Base-by-base conservation (phyloP, 2,329 filamentous ascomycete species). In the Chlorencoelia australis region DNA sequence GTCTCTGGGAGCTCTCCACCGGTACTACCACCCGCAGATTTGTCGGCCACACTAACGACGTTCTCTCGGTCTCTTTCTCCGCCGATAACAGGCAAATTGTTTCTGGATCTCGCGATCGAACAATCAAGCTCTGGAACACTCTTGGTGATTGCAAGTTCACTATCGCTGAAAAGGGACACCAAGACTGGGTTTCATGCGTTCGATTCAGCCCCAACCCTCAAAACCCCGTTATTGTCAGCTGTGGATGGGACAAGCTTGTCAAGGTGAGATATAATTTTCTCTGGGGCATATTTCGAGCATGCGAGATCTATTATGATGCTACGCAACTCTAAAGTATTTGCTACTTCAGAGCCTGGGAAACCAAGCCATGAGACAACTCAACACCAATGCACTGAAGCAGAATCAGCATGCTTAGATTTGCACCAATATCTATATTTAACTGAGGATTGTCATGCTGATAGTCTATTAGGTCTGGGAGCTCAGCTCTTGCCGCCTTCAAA, bases 81-180 rank as follows among this genome's bases (percentile, higher is more conserved):
- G 91, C 91, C 79, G 91, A 98, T 77, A 96, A 96, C 84, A 84
- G 91, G 65, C 91, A 96, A 78, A 96, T 98, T 69, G 91, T 96
- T 60, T 96, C 91, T 54, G 91, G 88, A 55, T 96, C 91, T 51
- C 88, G 91, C 67, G 91, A 98, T 76, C 82, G 87, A 66, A 86
- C 84, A 62, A 96, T 98, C 79, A 98, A 96, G 85, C 82, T 98
- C 60, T 98, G 91, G 91, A 98, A 98, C 79, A 98, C 91, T 59
- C 86, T 98, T 54, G 91, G 91, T 71, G 91, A 98, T 80, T 98
- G 91, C 88, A 98, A 98, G 79, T 98, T 80, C 82, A 98, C 89
- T 74, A 96, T 98, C 76, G 94, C 86, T 70, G 91, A 98, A 66
- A 98, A 98, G 83, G 91, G 91, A 65, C 91, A 98, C 79, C 86